Evolutionary conservation across 805 yeast genomes (phyloP), one percentile per base, ranked within the genome.

Genomic region (Wickerhamiella occidentalis): DNA sequence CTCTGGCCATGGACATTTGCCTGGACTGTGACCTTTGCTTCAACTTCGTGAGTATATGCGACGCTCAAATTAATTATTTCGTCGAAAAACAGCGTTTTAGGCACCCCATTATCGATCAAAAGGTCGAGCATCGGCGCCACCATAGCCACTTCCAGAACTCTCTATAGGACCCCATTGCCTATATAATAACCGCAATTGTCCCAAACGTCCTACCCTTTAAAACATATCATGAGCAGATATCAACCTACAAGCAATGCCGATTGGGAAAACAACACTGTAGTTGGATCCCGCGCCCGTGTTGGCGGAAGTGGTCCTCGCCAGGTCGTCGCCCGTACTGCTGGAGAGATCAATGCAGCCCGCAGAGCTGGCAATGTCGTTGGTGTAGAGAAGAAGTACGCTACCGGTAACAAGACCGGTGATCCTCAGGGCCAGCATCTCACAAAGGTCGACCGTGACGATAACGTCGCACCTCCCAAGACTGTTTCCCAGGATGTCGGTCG

Each of bases 341-440:
- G 82, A 42, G 84, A 82, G 61, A 73, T 92, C 63, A 92, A 92
- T 65, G 94, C 86, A 25, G 98, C 98, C 48, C 81, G 95, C 73
- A 82, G 98, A 74, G 66, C 81, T 19, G 98, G 98, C 55, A 75
- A 78, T 49, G 90, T 92, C 49, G 75, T 92, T 35, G 78, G 94
- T 40, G 88, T 88, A 40, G 98, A 90, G 66, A 90, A 90, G 78
- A 92, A 90, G 69, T 92, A 84, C 68, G 82, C 82, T 47, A 66
- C 75, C 22, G 71, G 80, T 49, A 72, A 76, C 62, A 85, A 82
- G 68, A 64, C 71, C 49, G 73, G 69, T 57, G 71, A 78, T 50
- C 81, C 85, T 26, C 97, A 90, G 64, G 98, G 97, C 46, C 98
- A 92, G 73, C 78, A 95, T 66, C 73, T 92, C 64, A 82, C 98